Evolutionary conservation across 2,329 filamentous ascomycete genomes (phyloP), one percentile per base, ranked within the genome.

Genomic region (Fusarium illudens): DNA sequence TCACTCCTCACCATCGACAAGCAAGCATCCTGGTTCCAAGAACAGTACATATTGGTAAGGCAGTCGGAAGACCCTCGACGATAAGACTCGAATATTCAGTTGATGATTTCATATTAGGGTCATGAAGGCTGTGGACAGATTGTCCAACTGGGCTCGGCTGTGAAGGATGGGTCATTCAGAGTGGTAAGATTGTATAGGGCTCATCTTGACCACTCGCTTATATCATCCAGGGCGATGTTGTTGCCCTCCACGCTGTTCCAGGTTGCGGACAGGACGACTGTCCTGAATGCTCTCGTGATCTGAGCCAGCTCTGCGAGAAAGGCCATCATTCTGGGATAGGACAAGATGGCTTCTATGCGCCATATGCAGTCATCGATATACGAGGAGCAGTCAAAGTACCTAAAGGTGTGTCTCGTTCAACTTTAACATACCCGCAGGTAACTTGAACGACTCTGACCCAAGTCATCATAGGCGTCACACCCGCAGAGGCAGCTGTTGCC

Each of bases 291-390:
- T 79, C 76, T 3, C 75, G 78, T 1, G 78, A 80, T 34, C 62
- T 83, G 1, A 60, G 75, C 4, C 79, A 81, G 60, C 68, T 81
- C 0, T 81, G 79, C 50, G 74, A 79, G 48, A 53, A 44, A 29
- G 74, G 79, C 0, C 77, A 78, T 44, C 80, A 82, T 61, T 81
- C 81, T 1, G 81, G 81, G 0, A 81, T 83, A 19, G 81, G 81
- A 0, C 79, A 81, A 50, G 78, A 83, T 29, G 81, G 81, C 0
- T 81, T 80, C 34, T 81, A 79, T 44, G 79, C 81, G 2, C 78
- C 80, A 1, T 83, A 78, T 36, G 77, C 79, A 0, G 73, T 71
- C 0, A 68, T 78, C 0, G 72, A 78, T 33, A 64, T 70, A 8
- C 13, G 61, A n/a, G 64, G 56, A 5, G 58, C 53, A 1, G 67